phyloP scores from a whole-genome alignment of 2,329 filamentous ascomycete species.

The Tolypocladium tundrense region DNA sequence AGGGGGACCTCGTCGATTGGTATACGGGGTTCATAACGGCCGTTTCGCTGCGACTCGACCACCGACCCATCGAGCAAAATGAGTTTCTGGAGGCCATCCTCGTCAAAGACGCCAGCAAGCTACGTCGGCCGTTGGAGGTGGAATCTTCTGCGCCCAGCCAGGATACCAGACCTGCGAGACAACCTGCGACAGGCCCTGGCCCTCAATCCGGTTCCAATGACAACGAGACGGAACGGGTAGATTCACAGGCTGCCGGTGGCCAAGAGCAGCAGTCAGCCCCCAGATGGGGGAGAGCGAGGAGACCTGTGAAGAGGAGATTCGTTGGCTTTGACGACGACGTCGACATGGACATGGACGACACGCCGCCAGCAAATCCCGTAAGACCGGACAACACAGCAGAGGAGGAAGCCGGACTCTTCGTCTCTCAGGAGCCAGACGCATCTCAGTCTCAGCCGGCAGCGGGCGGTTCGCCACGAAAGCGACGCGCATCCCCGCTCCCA shows the following conservation, averaged over 20 bases:
- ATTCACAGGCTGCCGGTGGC: conserved; percentile 6
- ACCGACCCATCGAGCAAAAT: conserved; percentile 76
- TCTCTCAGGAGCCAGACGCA: conserved; percentile 36
- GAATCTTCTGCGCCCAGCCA: conserved; percentile 17
- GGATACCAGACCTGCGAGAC: conserved; percentile 1
- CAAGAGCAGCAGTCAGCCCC: conserved; percentile 11
- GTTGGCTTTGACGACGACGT: conserved; percentile 55
- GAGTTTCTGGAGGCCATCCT: conserved; percentile 89
- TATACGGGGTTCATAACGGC: conserved; percentile 57
- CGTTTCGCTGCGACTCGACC: conserved; percentile 63
- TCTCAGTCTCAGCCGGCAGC: conserved; percentile 10
- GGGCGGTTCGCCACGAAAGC: conserved; percentile 30
- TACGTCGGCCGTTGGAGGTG: conserved; percentile 59
- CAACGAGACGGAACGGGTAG: conserved; percentile 1
- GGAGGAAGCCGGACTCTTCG: conserved; percentile 41
- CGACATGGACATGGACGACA: conserved; percentile 25
- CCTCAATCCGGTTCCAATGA: conserved; percentile 2
- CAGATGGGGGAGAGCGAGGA: conserved; percentile 18
- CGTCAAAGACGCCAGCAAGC: conserved; percentile 60
- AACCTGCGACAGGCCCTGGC: conserved; percentile 2
- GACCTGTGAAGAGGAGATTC: conserved; percentile 48
- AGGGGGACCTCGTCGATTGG: conserved; percentile 51
- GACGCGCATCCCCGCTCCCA: conserved; percentile 29
- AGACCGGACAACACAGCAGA: conserved; percentile 6
- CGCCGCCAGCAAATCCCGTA: conserved; percentile 3